Base-by-base conservation (phyloP, 306 rosid genomes). In the Mimosa bimucronata region DNA sequence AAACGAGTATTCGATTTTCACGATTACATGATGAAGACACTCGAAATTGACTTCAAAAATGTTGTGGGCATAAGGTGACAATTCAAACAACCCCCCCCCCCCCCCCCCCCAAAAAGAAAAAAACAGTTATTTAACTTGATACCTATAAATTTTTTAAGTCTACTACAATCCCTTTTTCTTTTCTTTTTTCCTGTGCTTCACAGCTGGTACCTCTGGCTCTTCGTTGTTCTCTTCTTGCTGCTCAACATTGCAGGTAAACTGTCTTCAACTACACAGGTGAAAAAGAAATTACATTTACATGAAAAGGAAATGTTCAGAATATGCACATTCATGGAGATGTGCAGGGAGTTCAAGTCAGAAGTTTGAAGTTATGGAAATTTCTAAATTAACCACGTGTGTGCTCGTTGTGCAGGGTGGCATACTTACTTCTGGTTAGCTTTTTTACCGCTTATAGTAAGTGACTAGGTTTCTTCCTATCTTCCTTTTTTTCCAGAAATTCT, bases 181-280 rank as follows among this genome's bases (percentile, higher is more conserved):
- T n/a, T n/a, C 77, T 14, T 34, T 41, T 79, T 41, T 18, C 75
- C 44, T 72, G 29, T 76, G 28, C 31, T 64, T 5, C 8, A 67
- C 72, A 95, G 98, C 75, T 92, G 97, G 98, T 90, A 90, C 87
- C 90, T 95, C 45, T 92, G 97, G 98, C 88, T 91, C 62, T 95
- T 95, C 83, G 98, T 95, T 78, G 98, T 92, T 87, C 82, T 90
- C 70, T 95, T 92, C 81, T 81, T 92, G 88, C 89, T 95, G 79
- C 76, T 92, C 73, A 86, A 95, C 83, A 38, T 95, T 81, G 84
- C 87, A 66, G 98, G 98, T 88, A 34, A 92, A 72, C 21, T 81
- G 29, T 29, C 34, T 62, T 4, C 65, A 55, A 55, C 61, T 6
- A 21, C 62, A 21, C 29, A 55, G 14, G 26, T 55, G 19, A 25